phyloP scores from a whole-genome alignment of 768 basidiomycete species.

The Epithele typhae region DNA sequence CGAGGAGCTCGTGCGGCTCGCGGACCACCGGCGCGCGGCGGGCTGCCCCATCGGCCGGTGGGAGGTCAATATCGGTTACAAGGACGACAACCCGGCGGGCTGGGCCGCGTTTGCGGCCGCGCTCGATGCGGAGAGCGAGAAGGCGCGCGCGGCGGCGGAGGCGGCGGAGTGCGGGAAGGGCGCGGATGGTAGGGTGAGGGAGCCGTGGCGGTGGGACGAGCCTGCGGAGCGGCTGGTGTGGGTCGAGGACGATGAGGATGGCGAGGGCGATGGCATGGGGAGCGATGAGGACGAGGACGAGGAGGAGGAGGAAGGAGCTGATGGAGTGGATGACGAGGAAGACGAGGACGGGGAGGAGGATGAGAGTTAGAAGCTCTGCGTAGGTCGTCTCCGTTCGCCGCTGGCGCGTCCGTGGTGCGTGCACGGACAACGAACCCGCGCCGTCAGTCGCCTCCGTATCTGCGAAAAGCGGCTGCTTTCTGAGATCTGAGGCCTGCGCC shows the following conservation, averaged over 20 bases:
- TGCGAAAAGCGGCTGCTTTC: no score
- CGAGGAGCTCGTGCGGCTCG: conserved; percentile 9
- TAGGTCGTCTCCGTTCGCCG: not conserved
- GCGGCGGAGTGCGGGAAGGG: conserved; percentile 1
- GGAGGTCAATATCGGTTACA: no score
- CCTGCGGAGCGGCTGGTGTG: conserved; percentile 17
- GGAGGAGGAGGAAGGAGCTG: conserved; percentile 12
- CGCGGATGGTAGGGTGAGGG: not conserved
- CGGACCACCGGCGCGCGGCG: conserved; percentile 9
- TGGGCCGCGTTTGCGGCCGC: conserved; percentile 16
- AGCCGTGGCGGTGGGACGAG: conserved; percentile 16
- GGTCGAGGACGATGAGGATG: conserved; percentile 21
- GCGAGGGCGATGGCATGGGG: conserved; percentile 13
- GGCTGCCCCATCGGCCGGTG: conserved; percentile 14
- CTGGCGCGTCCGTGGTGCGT: not conserved
- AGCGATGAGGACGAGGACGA: conserved; percentile 13
- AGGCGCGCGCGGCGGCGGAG: conserved; percentile 4
- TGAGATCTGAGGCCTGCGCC: no score
- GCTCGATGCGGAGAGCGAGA: conserved; percentile 4
- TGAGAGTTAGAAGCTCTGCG: not conserved
- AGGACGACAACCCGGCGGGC: conserved; percentile 15
- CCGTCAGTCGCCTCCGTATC: no score
- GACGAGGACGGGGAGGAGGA: conserved; percentile 12
- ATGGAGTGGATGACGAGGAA: conserved; percentile 10
- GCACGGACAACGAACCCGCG: no score